Percentiles rank a stretch among this genome's conserved stretches.
Evolutionary conservation across 2,329 filamentous ascomycete genomes (phyloP).

Genomic region (Parascedosporium putredinis): DNA sequence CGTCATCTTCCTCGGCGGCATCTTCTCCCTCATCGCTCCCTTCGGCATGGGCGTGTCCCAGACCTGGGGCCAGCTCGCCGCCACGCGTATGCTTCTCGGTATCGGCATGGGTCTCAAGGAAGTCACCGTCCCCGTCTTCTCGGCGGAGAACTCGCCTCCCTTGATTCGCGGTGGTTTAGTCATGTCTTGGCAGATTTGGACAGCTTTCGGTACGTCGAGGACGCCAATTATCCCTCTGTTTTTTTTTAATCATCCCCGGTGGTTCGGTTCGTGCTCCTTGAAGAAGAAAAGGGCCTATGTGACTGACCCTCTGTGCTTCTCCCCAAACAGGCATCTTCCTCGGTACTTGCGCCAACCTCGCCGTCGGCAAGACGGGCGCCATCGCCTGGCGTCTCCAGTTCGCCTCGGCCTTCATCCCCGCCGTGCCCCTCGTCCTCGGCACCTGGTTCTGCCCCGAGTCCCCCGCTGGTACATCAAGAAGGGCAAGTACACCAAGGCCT

Average conservation of each 20-base stretch:
- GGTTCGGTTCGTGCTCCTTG: too few relatives aligned
- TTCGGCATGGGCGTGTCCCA: constrained; percentile 51
- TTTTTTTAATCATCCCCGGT: too few relatives aligned
- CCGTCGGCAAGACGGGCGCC: constrained; percentile 45
- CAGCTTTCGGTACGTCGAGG: constrained; percentile 39
- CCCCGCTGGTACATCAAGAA: constrained; percentile 57
- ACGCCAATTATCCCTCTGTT: too few relatives aligned
- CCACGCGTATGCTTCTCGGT: constrained; percentile 37
- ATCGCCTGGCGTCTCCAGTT: constrained; percentile 49
- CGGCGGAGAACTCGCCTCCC: constrained; percentile 40
- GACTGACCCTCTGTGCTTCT: too few relatives aligned
- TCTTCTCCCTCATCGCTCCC: constrained; percentile 51
- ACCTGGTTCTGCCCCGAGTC: constrained; percentile 55
- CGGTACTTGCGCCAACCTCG: constrained; percentile 55
- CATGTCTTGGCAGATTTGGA: constrained; percentile 47
- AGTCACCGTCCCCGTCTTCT: constrained; percentile 40
- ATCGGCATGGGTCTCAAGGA: constrained; percentile 48
- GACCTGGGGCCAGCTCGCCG: constrained; percentile 46
- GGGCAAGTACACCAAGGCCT: constrained; percentile 41
- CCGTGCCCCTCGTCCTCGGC: constrained; percentile 45
- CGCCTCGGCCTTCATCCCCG: constrained; percentile 53
- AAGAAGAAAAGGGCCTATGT: too few relatives aligned
- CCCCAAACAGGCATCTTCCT: constrained; percentile 46
- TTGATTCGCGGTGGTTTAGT: constrained; percentile 42
- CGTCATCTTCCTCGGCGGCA: constrained; percentile 51